A percentile compares a stretch with the other conserved stretches of the same genome.
Conservation (phyloP, 2,329 filamentous ascomycete genomes). For the Hymenoscyphus infarciens region DNA sequence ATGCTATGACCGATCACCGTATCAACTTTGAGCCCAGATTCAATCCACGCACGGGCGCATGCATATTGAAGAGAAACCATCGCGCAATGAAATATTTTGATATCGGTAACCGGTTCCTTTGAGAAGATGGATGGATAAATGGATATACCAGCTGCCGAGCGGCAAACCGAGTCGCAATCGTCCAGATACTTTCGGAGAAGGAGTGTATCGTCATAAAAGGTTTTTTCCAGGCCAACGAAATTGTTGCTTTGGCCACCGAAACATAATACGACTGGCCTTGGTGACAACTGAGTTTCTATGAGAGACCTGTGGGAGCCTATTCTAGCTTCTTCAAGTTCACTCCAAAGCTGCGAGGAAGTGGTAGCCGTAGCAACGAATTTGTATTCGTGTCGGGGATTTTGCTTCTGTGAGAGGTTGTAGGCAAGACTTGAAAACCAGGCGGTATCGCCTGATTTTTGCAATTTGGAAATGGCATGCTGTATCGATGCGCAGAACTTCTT, state of each 20-base stretch:
- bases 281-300: conserved; percentile 9
- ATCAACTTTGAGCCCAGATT: conserved; percentile 14
- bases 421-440: neutral
- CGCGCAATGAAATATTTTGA: conserved; percentile 16
- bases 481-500: neutral
- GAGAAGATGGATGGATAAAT: conserved; percentile 22
- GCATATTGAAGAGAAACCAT: conserved; percentile 23
- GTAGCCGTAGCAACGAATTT: neutral
- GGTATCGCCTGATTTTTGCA: neutral
- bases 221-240: conserved; percentile 13
- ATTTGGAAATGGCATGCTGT: neutral
- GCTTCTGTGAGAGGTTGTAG: neutral
- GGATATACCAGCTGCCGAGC: conserved; percentile 8
- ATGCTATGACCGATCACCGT: conserved; percentile 38
- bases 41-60: conserved; percentile 21
- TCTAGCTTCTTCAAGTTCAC: conserved; percentile 10
- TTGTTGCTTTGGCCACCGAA: conserved; percentile 29
- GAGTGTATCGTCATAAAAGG: conserved; percentile 5
- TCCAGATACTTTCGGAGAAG: conserved; percentile 19
- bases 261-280: conserved; percentile 36
- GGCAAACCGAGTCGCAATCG: conserved; percentile 14
- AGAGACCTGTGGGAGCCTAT: conserved; percentile 7
- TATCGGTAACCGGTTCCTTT: conserved; percentile 9
- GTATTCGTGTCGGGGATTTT: neutral
- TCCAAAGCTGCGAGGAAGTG: conserved; percentile 13